Conservation (phyloP, 768 basidiomycete genomes). For the Sarcodon aspratus region DNA sequence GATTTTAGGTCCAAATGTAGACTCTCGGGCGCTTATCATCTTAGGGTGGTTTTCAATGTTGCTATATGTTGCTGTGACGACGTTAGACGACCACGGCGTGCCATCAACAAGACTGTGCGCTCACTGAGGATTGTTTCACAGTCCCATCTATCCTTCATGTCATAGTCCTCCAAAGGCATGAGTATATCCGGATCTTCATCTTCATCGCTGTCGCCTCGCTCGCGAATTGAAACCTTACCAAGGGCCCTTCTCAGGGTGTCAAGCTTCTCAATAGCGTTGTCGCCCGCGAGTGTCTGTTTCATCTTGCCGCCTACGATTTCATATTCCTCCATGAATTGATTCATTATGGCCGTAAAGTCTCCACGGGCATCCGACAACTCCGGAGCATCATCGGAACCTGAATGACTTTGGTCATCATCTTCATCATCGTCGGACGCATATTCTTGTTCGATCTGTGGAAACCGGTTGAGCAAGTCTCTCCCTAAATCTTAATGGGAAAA, state of each 20-base stretch:
- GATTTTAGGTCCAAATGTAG: conserved; percentile 49
- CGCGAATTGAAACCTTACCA: conserved; percentile 52
- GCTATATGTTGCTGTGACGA: conserved; percentile 73
- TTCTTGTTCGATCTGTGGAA: conserved; percentile 64
- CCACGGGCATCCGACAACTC: conserved; percentile 72
- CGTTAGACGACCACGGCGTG: not conserved
- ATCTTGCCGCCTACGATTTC: conserved; percentile 85
- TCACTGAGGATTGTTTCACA: conserved; percentile 90
- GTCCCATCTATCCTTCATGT: conserved; percentile 81
- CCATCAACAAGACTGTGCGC: conserved; percentile 19
- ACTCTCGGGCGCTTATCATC: conserved; percentile 60
- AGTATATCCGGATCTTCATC: conserved; percentile 34
- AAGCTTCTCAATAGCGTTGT: conserved; percentile 67
- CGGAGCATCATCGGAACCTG: conserved; percentile 50
- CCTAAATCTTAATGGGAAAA: not conserved
- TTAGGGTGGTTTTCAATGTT: conserved; percentile 96
- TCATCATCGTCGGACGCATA: conserved; percentile 56
- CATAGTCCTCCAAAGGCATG: conserved; percentile 28
- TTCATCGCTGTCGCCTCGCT: conserved; percentile 34
- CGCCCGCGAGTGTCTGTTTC: conserved; percentile 63
- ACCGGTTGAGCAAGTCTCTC: not conserved
- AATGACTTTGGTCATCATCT: conserved; percentile 23
- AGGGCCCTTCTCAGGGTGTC: conserved; percentile 69
- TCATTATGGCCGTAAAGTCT: conserved; percentile 85
- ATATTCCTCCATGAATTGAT: conserved; percentile 88